A percentile compares a stretch with the other conserved stretches of the same genome.
Conservation (phyloP, 2,329 filamentous ascomycete genomes). For the Sarocladium oryzae region DNA sequence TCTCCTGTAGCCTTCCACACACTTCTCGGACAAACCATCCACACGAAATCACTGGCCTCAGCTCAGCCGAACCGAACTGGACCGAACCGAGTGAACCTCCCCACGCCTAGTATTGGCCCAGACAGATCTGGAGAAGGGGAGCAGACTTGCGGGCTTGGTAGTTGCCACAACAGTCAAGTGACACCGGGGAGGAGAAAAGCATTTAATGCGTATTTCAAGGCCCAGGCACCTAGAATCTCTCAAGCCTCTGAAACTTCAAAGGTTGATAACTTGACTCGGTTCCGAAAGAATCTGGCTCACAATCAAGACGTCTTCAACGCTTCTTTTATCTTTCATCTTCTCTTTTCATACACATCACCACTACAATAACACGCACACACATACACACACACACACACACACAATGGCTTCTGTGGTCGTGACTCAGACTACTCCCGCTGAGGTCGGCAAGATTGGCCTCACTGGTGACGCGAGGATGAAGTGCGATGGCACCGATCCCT, state of each 20-base stretch:
- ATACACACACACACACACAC: not conserved
- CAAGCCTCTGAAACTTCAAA: not conserved
- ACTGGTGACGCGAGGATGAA: conserved; percentile 2
- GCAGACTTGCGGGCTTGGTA: not conserved
- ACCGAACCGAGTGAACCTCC: not conserved
- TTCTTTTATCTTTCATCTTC: not conserved
- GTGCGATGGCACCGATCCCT: conserved; percentile 2
- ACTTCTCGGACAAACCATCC: no score
- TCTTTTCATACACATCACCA: no score
- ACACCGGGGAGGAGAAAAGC: not conserved
- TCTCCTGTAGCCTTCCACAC: no score
- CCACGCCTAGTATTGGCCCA: no score
- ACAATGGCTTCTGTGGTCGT: not conserved
- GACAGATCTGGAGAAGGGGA: no score
- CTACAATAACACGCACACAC: no score
- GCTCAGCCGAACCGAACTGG: no score
- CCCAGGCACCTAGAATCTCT: not conserved
- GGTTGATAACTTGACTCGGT: not conserved
- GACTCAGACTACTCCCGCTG: not conserved
- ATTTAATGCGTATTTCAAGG: not conserved
- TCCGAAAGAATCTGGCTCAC: not conserved
- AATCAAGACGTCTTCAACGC: not conserved
- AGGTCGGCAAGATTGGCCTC: conserved; percentile 1
- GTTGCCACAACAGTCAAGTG: not conserved
- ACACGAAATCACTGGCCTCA: no score